These are phyloP conservation scores for Primulina eburnea DNA, from an alignment of 257 asterid species.

Conservation along the genomic window DNA sequence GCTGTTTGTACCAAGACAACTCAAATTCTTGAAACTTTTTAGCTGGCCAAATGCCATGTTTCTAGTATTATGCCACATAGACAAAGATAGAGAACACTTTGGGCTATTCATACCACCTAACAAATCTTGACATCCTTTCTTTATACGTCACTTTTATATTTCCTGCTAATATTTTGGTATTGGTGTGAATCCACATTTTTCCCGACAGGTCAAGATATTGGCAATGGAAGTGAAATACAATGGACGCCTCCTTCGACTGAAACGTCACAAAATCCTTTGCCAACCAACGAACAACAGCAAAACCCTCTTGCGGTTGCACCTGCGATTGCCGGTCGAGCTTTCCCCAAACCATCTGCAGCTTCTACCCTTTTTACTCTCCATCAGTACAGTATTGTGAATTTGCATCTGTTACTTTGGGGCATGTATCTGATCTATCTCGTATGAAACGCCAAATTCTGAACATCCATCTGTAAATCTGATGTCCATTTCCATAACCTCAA, in stretches of 20 bases:
- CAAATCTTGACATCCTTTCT: not conserved
- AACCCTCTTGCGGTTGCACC: conserved; percentile 52
- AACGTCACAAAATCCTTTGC: conserved; percentile 51
- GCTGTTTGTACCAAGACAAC: too few relatives aligned
- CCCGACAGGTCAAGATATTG: conserved; percentile 51
- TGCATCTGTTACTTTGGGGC: conserved; percentile 39
- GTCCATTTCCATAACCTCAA: conserved; percentile 18
- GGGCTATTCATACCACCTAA: too few relatives aligned
- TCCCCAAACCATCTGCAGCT: conserved; percentile 45
- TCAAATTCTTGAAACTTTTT: too few relatives aligned
- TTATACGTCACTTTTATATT: not conserved
- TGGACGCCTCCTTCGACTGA: conserved; percentile 43
- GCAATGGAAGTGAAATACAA: conserved; percentile 24
- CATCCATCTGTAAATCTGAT: conserved; percentile 38
- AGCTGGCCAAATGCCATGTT: too few relatives aligned
- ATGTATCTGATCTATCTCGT: conserved; percentile 23
- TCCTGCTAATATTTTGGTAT: not conserved
- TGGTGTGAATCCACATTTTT: not conserved
- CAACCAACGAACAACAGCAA: conserved; percentile 49
- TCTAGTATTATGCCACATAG: too few relatives aligned
- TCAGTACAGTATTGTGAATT: conserved; percentile 26
- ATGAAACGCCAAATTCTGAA: conserved; percentile 19
- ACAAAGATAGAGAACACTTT: too few relatives aligned
- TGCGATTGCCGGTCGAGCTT: conserved; percentile 64
- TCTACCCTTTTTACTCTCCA: conserved; percentile 23